phyloP scores from a whole-genome alignment of 148 eudicot species.

The Rhododendron vialii region DNA sequence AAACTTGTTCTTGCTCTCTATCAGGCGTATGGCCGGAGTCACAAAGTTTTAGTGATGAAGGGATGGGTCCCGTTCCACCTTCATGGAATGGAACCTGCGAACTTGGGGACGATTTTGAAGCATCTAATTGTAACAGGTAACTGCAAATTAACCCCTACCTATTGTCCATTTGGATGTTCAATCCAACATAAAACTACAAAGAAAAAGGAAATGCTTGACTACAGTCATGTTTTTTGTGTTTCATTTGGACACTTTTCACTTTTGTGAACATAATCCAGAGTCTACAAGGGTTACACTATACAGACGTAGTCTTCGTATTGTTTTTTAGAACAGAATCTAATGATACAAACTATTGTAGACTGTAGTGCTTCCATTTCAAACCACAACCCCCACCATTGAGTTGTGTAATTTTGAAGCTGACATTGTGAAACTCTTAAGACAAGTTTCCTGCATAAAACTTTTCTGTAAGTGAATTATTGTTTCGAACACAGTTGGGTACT shows the following conservation, averaged over 20 bases:
- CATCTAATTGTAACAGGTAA: slow-evolving; percentile 18
- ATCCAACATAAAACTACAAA: neutral
- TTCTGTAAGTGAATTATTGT: neutral
- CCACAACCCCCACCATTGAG: neutral
- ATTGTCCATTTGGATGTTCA: neutral
- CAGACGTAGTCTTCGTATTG: neutral
- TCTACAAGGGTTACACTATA: neutral
- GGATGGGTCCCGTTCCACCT: slow-evolving; percentile 17
- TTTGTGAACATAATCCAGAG: neutral
- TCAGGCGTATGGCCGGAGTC: slow-evolving; percentile 25
- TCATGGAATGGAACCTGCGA: slow-evolving; percentile 20
- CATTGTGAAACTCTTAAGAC: neutral
- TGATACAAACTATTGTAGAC: neutral
- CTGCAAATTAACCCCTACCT: neutral
- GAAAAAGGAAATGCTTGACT: neutral
- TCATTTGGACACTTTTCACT: neutral
- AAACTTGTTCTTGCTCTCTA: neutral
- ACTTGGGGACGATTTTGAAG: slow-evolving; percentile 8
- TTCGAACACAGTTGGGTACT: neutral
- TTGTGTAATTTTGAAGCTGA: neutral
- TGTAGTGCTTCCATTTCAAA: neutral
- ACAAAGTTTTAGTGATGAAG: slow-evolving; percentile 17
- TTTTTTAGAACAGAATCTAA: neutral
- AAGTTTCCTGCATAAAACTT: neutral
- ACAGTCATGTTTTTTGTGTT: neutral